Conservation (phyloP, 305 asterid species). For the Fraxinus sp. region DNA sequence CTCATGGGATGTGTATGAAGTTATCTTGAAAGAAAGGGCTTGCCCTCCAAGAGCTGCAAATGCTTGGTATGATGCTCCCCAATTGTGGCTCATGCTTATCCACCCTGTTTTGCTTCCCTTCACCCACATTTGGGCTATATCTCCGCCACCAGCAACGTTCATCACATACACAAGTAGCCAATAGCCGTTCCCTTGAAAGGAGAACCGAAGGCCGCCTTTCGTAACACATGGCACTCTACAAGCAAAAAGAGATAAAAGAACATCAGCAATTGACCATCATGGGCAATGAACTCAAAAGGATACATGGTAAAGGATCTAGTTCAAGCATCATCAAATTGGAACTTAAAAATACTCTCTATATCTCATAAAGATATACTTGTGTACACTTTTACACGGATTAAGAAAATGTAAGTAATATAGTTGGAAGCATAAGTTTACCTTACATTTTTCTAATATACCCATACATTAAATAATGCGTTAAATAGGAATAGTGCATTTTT, state of each 20-base stretch:
- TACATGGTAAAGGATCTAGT: not conserved
- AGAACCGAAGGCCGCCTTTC: slow-evolving; percentile 59
- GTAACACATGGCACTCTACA: slow-evolving; percentile 58
- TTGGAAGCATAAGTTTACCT: too few species aligned
- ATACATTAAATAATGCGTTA: too few species aligned
- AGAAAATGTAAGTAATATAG: too few species aligned
- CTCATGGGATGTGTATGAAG: slow-evolving; percentile 62
- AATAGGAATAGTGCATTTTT: too few species aligned
- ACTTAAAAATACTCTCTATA: not conserved
- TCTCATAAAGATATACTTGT: too few species aligned
- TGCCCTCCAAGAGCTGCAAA: slow-evolving; percentile 70
- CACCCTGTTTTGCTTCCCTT: slow-evolving; percentile 73
- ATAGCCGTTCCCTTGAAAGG: slow-evolving; percentile 78
- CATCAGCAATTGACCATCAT: not conserved
- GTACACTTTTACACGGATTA: too few species aligned
- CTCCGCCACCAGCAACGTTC: slow-evolving; percentile 81
- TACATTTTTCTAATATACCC: too few species aligned
- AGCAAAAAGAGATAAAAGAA: not conserved
- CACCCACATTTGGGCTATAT: slow-evolving; percentile 62
- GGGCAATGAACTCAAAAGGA: not conserved
- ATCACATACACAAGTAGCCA: slow-evolving; percentile 80
- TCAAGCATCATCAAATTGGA: not conserved
- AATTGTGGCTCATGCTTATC: slow-evolving; percentile 90
- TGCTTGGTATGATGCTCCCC: slow-evolving; percentile 95
- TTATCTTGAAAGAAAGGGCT: slow-evolving; percentile 68